Evolutionary conservation across 345 rosid genomes (phyloP).

Genomic region (Jatropha curcas): DNA sequence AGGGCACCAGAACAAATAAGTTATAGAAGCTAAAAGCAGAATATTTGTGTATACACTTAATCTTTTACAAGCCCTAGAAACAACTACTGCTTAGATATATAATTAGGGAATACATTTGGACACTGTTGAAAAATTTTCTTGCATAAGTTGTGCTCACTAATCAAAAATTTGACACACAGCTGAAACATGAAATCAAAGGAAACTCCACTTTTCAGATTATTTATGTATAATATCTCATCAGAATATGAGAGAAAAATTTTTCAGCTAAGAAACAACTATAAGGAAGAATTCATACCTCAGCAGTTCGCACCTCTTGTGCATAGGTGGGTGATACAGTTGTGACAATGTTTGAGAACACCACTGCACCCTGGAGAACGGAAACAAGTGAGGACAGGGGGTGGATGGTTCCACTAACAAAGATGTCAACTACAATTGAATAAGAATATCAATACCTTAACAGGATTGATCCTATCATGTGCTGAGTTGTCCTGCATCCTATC

Average conservation of each 20-base stretch:
- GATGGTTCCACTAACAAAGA: slow-evolving; percentile 6
- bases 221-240: not conserved
- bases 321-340: slow-evolving; percentile 98
- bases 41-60: not conserved
- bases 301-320: slow-evolving; percentile 88
- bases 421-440: slow-evolving; percentile 2
- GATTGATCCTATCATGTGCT: slow-evolving; percentile 73
- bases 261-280: not conserved
- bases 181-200: not conserved
- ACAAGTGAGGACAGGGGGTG: slow-evolving; percentile 9
- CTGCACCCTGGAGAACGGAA: slow-evolving; percentile 67
- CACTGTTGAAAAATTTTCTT: too few species aligned
- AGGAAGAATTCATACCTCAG: slow-evolving; percentile 61
- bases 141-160: too few species aligned
- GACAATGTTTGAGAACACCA: slow-evolving; percentile 93
- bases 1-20: not conserved
- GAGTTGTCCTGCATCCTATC: slow-evolving; percentile 97
- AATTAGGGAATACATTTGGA: too few species aligned
- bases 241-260: not conserved
- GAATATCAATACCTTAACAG: slow-evolving; percentile 63
- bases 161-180: not conserved
- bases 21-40: not conserved
- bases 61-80: not conserved
- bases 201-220: not conserved
- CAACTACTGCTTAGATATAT: not conserved